phyloP scores from a whole-genome alignment of 331 rosid genomes.

The Quercus phellos region DNA sequence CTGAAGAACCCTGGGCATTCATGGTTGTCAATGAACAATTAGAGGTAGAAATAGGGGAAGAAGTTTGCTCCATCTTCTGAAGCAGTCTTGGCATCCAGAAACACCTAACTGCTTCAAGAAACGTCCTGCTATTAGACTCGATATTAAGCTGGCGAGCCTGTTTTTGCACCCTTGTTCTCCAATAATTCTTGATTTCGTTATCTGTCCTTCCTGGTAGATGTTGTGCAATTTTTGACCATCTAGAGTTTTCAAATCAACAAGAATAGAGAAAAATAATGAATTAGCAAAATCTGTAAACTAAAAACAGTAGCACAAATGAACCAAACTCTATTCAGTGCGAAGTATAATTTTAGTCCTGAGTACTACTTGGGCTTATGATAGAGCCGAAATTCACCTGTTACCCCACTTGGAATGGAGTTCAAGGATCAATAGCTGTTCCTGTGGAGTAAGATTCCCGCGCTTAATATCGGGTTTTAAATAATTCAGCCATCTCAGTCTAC shows the following conservation, averaged over 20 bases:
- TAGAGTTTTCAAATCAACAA: background rate
- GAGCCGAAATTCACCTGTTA: conserved; percentile 45
- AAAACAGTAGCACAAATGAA: background rate
- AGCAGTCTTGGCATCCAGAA: conserved; percentile 81
- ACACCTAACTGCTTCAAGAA: conserved; percentile 66
- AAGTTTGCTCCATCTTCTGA: conserved; percentile 63
- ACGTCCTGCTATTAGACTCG: conserved; percentile 69
- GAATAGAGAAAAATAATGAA: background rate
- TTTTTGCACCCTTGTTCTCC: conserved; percentile 91
- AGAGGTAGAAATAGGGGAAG: conserved; percentile 16
- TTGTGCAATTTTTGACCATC: conserved; percentile 94
- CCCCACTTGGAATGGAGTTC: conserved; percentile 95
- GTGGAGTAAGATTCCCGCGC: conserved; percentile 85
- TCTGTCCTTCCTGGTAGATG: conserved; percentile 95
- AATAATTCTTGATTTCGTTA: conserved; percentile 89
- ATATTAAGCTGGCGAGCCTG: conserved; percentile 85
- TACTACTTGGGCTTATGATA: background rate
- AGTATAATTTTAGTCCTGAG: background rate
- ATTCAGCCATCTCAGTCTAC: conserved; percentile 90
- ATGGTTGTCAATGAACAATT: conserved; percentile 29
- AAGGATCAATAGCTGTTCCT: conserved; percentile 82
- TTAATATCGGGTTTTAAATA: conserved; percentile 90
- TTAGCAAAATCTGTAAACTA: background rate
- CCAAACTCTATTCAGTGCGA: background rate
- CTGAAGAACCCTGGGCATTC: conserved; percentile 29